Percentiles rank a stretch among this genome's conserved stretches.
phyloP scores from a whole-genome alignment of 108 stramenopile genomes.

The Thalassiosira profunda region DNA sequence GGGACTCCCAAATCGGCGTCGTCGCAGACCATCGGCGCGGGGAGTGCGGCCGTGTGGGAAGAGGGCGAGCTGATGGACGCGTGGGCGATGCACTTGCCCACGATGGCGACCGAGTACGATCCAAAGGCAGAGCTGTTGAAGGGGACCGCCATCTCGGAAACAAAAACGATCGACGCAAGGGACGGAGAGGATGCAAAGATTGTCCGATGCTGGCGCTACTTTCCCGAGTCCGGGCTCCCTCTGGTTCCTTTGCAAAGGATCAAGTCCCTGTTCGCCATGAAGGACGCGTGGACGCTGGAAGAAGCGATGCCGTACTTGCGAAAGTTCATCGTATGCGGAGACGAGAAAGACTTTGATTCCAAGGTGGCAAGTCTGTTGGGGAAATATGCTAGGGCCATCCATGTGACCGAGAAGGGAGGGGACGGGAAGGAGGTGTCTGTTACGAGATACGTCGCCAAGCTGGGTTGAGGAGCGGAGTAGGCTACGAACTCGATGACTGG shows the following conservation, averaged over 20 bases:
- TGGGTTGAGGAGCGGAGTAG: neutral
- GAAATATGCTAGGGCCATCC: constrained; percentile 11
- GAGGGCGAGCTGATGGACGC: constrained; percentile 40
- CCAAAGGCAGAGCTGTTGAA: constrained; percentile 11
- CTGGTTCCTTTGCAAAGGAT: constrained; percentile 10
- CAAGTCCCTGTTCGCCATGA: constrained; percentile 41
- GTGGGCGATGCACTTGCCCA: constrained; percentile 36
- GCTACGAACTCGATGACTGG: neutral
- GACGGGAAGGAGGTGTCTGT: constrained; percentile 1
- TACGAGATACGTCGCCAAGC: constrained; percentile 16
- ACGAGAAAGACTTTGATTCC: no score
- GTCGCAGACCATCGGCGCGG: neutral
- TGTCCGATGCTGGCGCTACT: constrained; percentile 29
- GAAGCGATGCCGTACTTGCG: constrained; percentile 33
- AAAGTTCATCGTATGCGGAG: no score
- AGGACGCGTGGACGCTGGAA: constrained; percentile 29
- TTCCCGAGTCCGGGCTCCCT: constrained; percentile 31
- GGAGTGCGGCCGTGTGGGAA: constrained; percentile 3
- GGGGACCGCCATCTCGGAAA: constrained; percentile 37
- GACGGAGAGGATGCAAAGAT: neutral
- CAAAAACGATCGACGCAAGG: no score
- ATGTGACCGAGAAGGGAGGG: neutral
- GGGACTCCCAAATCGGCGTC: constrained; percentile 7
- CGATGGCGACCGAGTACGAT: constrained; percentile 25
- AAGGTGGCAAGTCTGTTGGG: constrained; percentile 11